These are phyloP conservation scores for Cephaloascus albidus DNA, from an alignment of 805 yeast species.

Conservation along the genomic window DNA sequence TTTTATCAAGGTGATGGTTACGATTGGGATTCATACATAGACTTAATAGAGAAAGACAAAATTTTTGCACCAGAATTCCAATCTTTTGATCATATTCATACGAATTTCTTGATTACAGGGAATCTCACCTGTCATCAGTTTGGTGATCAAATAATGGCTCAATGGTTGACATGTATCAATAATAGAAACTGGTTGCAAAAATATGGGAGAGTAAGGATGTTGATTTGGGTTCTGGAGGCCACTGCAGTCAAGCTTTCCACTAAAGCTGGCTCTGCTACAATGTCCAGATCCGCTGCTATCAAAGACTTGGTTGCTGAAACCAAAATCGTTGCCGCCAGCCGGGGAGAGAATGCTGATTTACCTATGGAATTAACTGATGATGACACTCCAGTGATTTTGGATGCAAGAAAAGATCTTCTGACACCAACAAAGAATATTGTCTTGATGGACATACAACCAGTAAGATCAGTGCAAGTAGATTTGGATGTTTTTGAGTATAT, in stretches of 20 bases:
- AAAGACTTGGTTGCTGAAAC: slow-evolving; percentile 56
- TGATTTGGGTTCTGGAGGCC: neutral
- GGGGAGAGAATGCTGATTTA: slow-evolving; percentile 1
- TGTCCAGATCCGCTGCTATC: slow-evolving; percentile 58
- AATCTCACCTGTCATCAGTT: slow-evolving; percentile 40
- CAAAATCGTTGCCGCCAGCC: slow-evolving; percentile 36
- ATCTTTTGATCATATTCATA: slow-evolving; percentile 33
- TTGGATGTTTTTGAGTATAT: slow-evolving; percentile 61
- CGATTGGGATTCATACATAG: slow-evolving; percentile 53
- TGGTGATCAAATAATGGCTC: slow-evolving; percentile 65
- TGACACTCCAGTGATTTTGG: slow-evolving; percentile 24
- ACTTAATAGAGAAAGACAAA: slow-evolving; percentile 36
- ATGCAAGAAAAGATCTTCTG: slow-evolving; percentile 15
- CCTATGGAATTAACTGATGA: slow-evolving; percentile 6
- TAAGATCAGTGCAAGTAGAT: slow-evolving; percentile 25
- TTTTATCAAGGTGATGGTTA: slow-evolving; percentile 43
- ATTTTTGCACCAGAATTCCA: slow-evolving; percentile 19
- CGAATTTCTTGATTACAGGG: slow-evolving; percentile 48
- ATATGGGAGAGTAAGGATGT: slow-evolving; percentile 53
- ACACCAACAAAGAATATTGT: slow-evolving; percentile 32
- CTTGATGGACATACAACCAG: slow-evolving; percentile 46
- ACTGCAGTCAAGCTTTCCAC: slow-evolving; percentile 52
- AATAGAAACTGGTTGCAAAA: slow-evolving; percentile 66
- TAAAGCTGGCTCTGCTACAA: slow-evolving; percentile 33
- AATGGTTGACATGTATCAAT: slow-evolving; percentile 62